phyloP scores from a whole-genome alignment of 2,329 filamentous ascomycete species.

The Hypoxylon sp. region DNA sequence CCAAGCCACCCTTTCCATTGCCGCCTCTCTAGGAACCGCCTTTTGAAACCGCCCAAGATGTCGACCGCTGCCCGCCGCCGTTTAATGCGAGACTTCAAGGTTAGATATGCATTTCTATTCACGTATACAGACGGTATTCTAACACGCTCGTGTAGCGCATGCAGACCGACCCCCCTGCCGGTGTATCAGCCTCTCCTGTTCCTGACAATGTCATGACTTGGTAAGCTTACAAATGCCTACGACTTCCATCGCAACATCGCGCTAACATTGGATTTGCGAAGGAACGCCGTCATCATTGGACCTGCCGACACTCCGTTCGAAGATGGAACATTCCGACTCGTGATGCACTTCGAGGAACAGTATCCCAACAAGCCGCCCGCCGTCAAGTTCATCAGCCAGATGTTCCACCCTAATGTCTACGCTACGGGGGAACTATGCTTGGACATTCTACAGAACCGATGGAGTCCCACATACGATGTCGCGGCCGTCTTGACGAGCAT shows the following conservation, averaged over 20 bases:
- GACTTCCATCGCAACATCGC: slow-evolving; percentile 15
- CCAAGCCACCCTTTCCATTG: slow-evolving; percentile 1
- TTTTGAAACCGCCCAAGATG: slow-evolving; percentile 65
- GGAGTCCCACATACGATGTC: slow-evolving; percentile 99
- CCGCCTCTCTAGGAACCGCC: background rate
- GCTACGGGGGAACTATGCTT: slow-evolving; percentile 95
- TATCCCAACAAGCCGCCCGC: slow-evolving; percentile 98
- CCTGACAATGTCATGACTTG: slow-evolving; percentile 98
- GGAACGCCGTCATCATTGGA: slow-evolving; percentile 99
- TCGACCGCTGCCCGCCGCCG: slow-evolving; percentile 95
- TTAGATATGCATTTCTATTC: slow-evolving; percentile 54
- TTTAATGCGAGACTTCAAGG: slow-evolving; percentile 99
- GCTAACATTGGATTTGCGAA: slow-evolving; percentile 58
- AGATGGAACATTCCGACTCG: slow-evolving; percentile 95
- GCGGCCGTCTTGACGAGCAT: slow-evolving; percentile 97
- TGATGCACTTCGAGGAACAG: slow-evolving; percentile 99
- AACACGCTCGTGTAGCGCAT: slow-evolving; percentile 76
- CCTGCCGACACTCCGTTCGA: slow-evolving; percentile 98
- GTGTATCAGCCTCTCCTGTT: slow-evolving; percentile 94
- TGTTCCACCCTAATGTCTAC: slow-evolving; percentile 99
- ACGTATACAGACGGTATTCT: slow-evolving; percentile 31
- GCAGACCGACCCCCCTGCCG: slow-evolving; percentile 98
- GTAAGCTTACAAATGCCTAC: slow-evolving; percentile 62
- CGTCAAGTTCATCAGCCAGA: slow-evolving; percentile 98
- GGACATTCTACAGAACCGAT: slow-evolving; percentile 96